Evolutionary conservation across 1,284 basidiomycete genomes (phyloP).

Genomic region (Trametes versicolor): DNA sequence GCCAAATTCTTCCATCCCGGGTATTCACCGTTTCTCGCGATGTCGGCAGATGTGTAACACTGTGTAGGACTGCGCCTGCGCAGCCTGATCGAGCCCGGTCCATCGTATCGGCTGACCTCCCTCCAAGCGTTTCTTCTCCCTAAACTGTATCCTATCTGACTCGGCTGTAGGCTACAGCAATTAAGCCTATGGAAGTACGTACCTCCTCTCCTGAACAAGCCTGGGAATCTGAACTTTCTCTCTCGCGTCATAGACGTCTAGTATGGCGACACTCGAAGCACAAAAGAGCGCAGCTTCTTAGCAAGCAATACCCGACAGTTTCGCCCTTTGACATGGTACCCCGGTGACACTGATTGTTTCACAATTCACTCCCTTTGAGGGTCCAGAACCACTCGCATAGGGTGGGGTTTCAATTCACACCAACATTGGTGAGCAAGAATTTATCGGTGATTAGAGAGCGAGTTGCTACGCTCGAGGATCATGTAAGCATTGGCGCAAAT

Average conservation of each 20-base stretch:
- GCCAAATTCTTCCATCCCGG: too few relatives aligned
- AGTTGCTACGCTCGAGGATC: not conserved
- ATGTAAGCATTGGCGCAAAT: not conserved
- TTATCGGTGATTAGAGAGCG: conserved; percentile 3
- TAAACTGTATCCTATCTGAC: too few relatives aligned
- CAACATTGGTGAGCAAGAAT: not conserved
- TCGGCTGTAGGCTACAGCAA: not conserved
- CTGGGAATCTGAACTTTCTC: not conserved
- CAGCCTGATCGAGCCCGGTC: too few relatives aligned
- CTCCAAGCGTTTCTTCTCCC: too few relatives aligned
- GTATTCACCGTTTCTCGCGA: too few relatives aligned
- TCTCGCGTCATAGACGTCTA: not conserved
- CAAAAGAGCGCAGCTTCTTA: not conserved
- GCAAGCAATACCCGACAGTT: not conserved
- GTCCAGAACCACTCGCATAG: too few relatives aligned
- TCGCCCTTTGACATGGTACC: not conserved
- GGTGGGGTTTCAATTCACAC: too few relatives aligned
- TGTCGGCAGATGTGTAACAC: too few relatives aligned
- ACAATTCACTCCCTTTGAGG: too few relatives aligned
- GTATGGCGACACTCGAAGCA: not conserved
- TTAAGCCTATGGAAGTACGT: not conserved
- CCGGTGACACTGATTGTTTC: too few relatives aligned
- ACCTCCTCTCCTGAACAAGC: not conserved
- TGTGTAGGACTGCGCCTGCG: too few relatives aligned
- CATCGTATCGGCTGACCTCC: too few relatives aligned